Evolutionary conservation across 1,284 basidiomycete genomes (phyloP), one percentile per base, ranked within the genome.

Genomic region (Cryptococcus hybrid): DNA sequence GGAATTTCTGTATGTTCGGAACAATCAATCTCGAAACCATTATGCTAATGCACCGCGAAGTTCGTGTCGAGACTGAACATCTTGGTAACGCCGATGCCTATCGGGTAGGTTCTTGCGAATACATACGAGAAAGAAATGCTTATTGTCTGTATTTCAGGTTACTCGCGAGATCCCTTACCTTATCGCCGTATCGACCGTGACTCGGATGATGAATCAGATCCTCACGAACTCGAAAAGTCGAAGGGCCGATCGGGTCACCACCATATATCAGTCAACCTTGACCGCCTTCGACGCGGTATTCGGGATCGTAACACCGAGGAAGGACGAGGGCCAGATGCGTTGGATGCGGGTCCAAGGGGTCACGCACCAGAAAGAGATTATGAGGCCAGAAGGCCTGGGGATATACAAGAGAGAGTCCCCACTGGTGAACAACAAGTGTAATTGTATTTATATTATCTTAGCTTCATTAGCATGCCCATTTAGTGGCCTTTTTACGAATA

Each of bases 1-100:
- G 93, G 93, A 96, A 96, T 76, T 90, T 95, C 71, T 88, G 90
- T 92, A 59, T 70, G 86, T 77, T 3, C 30, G 30, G 30, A 30
- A 30, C 3, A 30, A 30, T 30, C n/a, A n/a, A n/a, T 34, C 42
- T 12, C 35, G 13, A n/a, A 38, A 12, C 15, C 3, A 11, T 12
- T 24, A 47, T 57, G 43, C 54, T 62, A 52, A 62, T 30, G 55
- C 11, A 18, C 13, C 11, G 5, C 36, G 13, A 7, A 76, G 72
- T 73, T 67, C 71, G 76, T 58, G 75, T 77, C 13, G 77, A 78
- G 61, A 77, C 77, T 15, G 77, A 78, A 68, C 76, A 77, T 57
- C 68, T 77, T 36, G 76, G 77, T 72, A 78, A 78, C 57, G 75
- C 77, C 46, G 74, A 75, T 70, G 71, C 72, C 30, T 76, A 76